Conservation (phyloP, 2,329 filamentous ascomycete genomes). For the Verticillium tricorpus region DNA sequence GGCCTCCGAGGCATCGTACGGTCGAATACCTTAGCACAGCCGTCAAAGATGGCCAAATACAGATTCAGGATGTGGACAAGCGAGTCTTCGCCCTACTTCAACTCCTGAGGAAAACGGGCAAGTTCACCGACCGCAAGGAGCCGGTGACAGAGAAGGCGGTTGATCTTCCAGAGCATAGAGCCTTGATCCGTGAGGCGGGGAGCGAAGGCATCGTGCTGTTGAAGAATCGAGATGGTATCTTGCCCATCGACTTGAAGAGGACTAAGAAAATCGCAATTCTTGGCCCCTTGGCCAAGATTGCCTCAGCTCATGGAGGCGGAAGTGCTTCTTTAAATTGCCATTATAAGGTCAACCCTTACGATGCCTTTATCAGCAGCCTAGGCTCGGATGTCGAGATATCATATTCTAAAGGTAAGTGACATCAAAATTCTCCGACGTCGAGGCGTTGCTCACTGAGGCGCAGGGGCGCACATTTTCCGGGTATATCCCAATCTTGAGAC, state of each 20-base stretch:
- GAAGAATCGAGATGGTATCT: not conserved
- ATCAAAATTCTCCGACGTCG: conserved; percentile 6
- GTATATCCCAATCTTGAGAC: not conserved
- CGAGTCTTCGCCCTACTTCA: conserved; percentile 23
- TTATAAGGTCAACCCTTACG: conserved; percentile 22
- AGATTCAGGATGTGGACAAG: conserved; percentile 1
- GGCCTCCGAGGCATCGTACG: not conserved
- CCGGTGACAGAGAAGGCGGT: not conserved
- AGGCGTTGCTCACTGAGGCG: conserved; percentile 7
- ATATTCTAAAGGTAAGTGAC: conserved; percentile 13
- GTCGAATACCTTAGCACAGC: not conserved
- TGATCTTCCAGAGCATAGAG: conserved; percentile 1
- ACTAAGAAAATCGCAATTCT: conserved; percentile 27
- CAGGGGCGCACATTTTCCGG: conserved; percentile 16
- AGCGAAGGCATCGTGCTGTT: conserved; percentile 4
- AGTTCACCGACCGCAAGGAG: not conserved
- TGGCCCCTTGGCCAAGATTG: conserved; percentile 45
- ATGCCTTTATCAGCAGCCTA: conserved; percentile 20
- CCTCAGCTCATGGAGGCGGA: conserved; percentile 24
- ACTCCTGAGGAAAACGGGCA: conserved; percentile 18
- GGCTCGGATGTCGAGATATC: not conserved
- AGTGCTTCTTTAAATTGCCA: conserved; percentile 24
- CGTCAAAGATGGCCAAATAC: conserved; percentile 3
- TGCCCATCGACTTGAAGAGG: not conserved
- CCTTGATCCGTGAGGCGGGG: conserved; percentile 1